A percentile compares a stretch with the other conserved stretches of the same genome.
These are phyloP conservation scores for Trichosporon asahii DNA, from an alignment of 1,284 basidiomycete genomes.

Conservation along the genomic window DNA sequence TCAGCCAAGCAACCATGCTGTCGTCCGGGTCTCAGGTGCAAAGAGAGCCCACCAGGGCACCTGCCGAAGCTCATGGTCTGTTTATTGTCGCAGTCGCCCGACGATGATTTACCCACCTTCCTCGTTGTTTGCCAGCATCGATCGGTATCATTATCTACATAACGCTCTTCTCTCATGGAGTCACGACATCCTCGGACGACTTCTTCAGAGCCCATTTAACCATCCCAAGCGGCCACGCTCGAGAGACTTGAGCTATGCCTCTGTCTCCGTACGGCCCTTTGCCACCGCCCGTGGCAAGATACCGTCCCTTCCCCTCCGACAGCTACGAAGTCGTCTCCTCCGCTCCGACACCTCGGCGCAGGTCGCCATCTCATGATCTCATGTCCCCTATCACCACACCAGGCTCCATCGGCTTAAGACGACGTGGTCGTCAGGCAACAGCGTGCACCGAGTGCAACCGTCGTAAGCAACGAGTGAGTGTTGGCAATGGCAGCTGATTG, in stretches of 20 bases:
- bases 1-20: neutral
- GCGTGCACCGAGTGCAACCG: slow-evolving; percentile 34
- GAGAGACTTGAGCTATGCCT: neutral
- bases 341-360: neutral
- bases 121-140: neutral
- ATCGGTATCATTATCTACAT: neutral
- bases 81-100: neutral
- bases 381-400: slow-evolving; percentile 11
- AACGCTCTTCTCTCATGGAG: neutral
- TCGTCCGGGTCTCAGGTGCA: neutral
- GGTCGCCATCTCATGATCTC: slow-evolving; percentile 6
- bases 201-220: neutral
- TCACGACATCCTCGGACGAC: neutral
- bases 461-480: slow-evolving; percentile 29
- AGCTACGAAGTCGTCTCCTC: neutral
- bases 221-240: neutral
- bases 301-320: slow-evolving; percentile 3
- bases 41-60: slow-evolving; percentile 17
- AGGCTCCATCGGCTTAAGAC: slow-evolving; percentile 2
- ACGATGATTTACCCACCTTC: neutral
- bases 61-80: neutral
- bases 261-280: slow-evolving; percentile 1
- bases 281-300: neutral
- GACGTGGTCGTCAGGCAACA: slow-evolving; percentile 29
- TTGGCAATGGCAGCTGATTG: no score